Evolutionary conservation across 2,329 filamentous ascomycete genomes (phyloP), one percentile per base, ranked within the genome.

Genomic region (Cladosporium oxysporum): DNA sequence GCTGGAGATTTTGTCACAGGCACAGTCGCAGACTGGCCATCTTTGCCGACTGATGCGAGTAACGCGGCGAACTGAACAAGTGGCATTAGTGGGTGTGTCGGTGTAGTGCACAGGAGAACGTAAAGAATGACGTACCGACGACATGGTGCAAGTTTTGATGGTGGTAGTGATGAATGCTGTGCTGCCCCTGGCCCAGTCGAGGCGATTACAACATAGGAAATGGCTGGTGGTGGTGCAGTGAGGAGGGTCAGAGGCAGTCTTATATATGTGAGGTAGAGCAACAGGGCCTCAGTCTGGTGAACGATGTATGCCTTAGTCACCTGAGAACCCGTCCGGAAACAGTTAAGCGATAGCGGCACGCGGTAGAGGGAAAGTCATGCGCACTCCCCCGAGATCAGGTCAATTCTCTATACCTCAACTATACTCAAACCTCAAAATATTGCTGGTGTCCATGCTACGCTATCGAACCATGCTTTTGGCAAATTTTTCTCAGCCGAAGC

Each of bases 61-160:
- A 76, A 67, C 33, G 73, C 73, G 50, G 70, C 71, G 66, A 76
- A 75, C 57, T 63, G 28, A 23, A 47, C 29, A 62, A 35, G 23
- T 52, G 29, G 29, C 29, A 29, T 61, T 60, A 60, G 79, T 79
- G 67, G 77, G 80, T 71, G 81, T 80, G 67, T 37, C 12, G 33
- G 28, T 28, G 28, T 26, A 12, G 21, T 28, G 84, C 81, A 47
- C 44, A 53, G 53, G 31, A 31, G 52, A 33, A 31, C 6, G 31
- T 3, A 55, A 8, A 29, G 29, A 26, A 65, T 62, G 62, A 67
- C 66, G 37, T 67, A 63, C 61, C 35, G 61, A 47, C n/a, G 41
- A 63, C 61, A 63, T 63, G 50, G 33, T 57, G 33, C 6, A 35
- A 12, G n/a, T 50, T 52, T n/a, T 52, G 57, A 8, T 29, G n/a